These are phyloP conservation scores for Pyrus pyrifolia DNA, from an alignment of 306 rosid species.

Conservation along the genomic window DNA sequence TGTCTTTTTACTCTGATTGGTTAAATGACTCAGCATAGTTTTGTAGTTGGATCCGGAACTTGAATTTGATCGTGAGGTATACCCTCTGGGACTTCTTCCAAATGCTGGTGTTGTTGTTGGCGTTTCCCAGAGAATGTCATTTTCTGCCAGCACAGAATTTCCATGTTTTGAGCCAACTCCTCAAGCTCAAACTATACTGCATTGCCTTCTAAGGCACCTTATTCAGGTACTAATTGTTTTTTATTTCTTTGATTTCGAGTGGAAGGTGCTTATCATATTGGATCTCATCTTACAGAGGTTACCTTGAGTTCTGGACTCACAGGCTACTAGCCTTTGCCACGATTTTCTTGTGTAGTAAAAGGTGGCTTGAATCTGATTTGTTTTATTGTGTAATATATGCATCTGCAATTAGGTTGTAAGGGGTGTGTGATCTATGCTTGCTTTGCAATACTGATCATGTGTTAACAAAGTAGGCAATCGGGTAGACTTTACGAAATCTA, in stretches of 20 bases:
- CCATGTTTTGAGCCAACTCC: conserved; percentile 99
- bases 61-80: conserved; percentile 98
- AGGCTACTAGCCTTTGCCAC: neutral
- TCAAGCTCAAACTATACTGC: conserved; percentile 96
- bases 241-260: neutral
- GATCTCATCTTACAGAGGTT: neutral
- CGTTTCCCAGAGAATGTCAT: conserved; percentile 90
- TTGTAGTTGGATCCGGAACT: conserved; percentile 95
- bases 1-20: conserved; percentile 16
- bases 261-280: neutral
- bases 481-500: too few species aligned
- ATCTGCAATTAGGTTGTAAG: neutral
- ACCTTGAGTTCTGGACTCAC: neutral
- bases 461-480: neutral
- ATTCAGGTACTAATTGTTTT: conserved; percentile 64
- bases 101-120: conserved; percentile 96
- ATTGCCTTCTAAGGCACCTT: conserved; percentile 90
- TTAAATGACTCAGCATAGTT: conserved; percentile 16
- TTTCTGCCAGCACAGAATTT: conserved; percentile 90
- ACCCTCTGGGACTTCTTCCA: conserved; percentile 96
- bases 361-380: neutral
- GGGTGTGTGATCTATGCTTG: neutral
- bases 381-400: neutral
- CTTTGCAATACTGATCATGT: neutral
- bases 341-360: neutral